Conservation (phyloP, 805 yeast species). For the Saturnispora quitensis region DNA sequence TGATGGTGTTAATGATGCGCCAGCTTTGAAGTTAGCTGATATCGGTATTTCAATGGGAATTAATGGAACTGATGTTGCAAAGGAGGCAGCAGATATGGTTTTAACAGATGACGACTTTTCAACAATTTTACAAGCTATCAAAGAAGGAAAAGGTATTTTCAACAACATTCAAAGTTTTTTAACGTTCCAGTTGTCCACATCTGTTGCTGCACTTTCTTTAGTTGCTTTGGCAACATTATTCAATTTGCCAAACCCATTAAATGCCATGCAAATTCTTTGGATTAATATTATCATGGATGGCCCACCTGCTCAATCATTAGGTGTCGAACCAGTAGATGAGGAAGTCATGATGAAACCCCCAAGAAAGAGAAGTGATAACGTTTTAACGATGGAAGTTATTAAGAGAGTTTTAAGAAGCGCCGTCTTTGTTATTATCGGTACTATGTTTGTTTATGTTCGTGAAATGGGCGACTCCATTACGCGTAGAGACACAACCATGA, state of each 20-base stretch:
- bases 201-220: conserved; percentile 87
- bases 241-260: conserved; percentile 85
- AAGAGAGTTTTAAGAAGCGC: conserved; percentile 74
- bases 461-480: conserved; percentile 87
- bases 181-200: conserved; percentile 91
- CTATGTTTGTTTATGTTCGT: conserved; percentile 73
- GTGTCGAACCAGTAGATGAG: conserved; percentile 95
- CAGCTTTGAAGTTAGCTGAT: conserved; percentile 93
- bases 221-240: conserved; percentile 82
- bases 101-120: conserved; percentile 94
- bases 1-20: conserved; percentile 97
- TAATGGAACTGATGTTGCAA: conserved; percentile 96
- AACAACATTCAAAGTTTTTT: conserved; percentile 90
- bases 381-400: conserved; percentile 61
- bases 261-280: conserved; percentile 98
- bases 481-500: conserved; percentile 96
- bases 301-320: conserved; percentile 96
- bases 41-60: conserved; percentile 92
- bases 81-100: conserved; percentile 97
- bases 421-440: conserved; percentile 67
- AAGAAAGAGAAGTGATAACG: conserved; percentile 76
- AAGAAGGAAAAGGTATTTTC: conserved; percentile 96
- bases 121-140: conserved; percentile 86
- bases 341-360: conserved; percentile 97
- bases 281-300: conserved; percentile 98